Evolutionary conservation across 2,329 filamentous ascomycete genomes (phyloP), one percentile per base, ranked within the genome.

Genomic region (Dactylellina cionopaga): DNA sequence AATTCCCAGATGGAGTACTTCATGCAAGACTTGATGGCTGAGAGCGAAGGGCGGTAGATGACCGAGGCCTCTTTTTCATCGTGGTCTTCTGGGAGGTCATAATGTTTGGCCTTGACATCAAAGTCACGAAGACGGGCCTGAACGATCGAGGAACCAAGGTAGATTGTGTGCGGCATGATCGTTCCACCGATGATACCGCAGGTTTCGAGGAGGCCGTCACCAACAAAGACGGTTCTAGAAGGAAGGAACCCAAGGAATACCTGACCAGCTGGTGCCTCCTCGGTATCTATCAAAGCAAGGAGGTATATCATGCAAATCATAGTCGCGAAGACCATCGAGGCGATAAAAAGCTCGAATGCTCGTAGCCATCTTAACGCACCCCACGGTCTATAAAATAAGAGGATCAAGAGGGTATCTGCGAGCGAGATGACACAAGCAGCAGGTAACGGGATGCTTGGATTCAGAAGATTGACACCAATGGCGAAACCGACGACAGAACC

Each of bases 161-260:
- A 87, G 55, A 87, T 82, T 31, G 83, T 85, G 76, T 87, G 85
- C n/a, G 85, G 85, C 85, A 87, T 87, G 25, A 87, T 85, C 1
- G 83, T 85, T 11, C 83, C 83, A 31, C 83, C 83, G 13, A 85
- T 81, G 60, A 85, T 84, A 60, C 83, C 83, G 74, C 83, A 84
- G 64, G 82, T 83, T 66, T 86, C 84, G 77, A 85, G 86, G 29
- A 87, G 77, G 6, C 84, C 85, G 75, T 85, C 81, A 1, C 83
- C 83, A 65, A 84, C 75, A 29, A 86, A 80, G 6, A 86, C 79
- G 5, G 84, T 83, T 9, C 83, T 80, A 7, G 84, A 86, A 3
- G 85, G 85, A n/a, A 86, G 74, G 76, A 84, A 87, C 10, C 85
- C 85, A 25, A 79, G 79, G 75, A 87, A 85, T 9, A 86, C 84